Percentiles rank a stretch among this genome's conserved stretches.
These are phyloP conservation scores for Botrytis squamosa DNA, from an alignment of 2,329 filamentous ascomycete species.

Conservation along the genomic window DNA sequence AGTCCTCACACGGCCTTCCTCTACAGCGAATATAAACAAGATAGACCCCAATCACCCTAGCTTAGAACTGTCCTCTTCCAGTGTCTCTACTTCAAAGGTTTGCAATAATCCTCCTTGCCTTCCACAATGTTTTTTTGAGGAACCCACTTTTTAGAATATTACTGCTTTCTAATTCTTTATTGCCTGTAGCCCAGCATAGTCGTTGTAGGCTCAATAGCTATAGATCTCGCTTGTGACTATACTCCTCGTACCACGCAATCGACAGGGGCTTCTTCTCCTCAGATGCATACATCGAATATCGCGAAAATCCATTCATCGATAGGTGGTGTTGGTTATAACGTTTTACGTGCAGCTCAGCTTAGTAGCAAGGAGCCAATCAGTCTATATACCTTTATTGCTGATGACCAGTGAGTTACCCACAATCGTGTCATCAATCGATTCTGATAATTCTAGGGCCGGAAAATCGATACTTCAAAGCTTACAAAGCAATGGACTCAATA, in stretches of 20 bases:
- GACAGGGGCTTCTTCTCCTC: slow-evolving; percentile 40
- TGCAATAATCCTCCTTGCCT: not conserved
- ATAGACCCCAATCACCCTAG: not conserved
- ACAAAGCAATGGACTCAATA: slow-evolving; percentile 61
- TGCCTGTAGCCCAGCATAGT: slow-evolving; percentile 56
- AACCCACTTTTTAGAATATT: not conserved
- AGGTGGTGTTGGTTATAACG: slow-evolving; percentile 90
- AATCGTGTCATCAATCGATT: not conserved
- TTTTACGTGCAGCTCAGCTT: slow-evolving; percentile 78
- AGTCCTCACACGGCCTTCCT: not conserved
- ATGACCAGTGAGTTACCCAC: slow-evolving; percentile 60
- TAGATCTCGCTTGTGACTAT: slow-evolving; percentile 86
- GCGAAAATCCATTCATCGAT: slow-evolving; percentile 77
- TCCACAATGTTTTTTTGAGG: not conserved
- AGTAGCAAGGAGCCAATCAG: slow-evolving; percentile 65
- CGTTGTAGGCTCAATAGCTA: slow-evolving; percentile 84
- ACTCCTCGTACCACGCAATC: slow-evolving; percentile 30
- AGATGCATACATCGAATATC: slow-evolving; percentile 78
- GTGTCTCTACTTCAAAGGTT: slow-evolving; percentile 2
- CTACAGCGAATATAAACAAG: not conserved
- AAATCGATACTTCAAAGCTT: slow-evolving; percentile 69
- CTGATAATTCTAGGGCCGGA: slow-evolving; percentile 58
- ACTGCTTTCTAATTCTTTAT: not conserved
- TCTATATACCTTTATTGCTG: slow-evolving; percentile 73
- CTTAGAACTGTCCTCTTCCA: not conserved